Percentiles rank a stretch among this genome's conserved stretches.
Conservation (phyloP, 495 filamentous ascomycete species). For the Podospora fimiseda region DNA sequence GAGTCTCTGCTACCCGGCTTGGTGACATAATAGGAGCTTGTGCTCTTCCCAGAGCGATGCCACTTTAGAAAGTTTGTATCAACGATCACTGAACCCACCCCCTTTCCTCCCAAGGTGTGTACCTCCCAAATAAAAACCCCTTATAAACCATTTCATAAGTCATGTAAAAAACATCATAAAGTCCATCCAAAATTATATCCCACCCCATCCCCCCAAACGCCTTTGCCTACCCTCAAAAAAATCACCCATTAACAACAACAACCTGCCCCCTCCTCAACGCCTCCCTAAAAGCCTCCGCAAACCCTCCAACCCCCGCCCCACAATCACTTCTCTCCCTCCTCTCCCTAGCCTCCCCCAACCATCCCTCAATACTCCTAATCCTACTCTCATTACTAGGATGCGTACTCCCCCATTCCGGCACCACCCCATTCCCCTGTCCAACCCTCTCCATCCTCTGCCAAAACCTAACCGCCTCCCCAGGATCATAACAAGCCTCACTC, state of each 20-base stretch:
- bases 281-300: slow-evolving; percentile 15
- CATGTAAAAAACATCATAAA: no score
- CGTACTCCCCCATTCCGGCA: slow-evolving; percentile 77
- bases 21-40: no score
- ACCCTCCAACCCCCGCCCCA: slow-evolving; percentile 27
- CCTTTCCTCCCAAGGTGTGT: no score
- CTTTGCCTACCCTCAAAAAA: neutral
- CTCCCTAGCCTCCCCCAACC: slow-evolving; percentile 53
- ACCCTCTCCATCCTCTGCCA: slow-evolving; percentile 71
- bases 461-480: slow-evolving; percentile 61
- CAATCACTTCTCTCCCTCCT: slow-evolving; percentile 50
- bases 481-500: slow-evolving; percentile 59
- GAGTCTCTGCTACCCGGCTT: no score
- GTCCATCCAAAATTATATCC: no score
- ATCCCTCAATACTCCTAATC: slow-evolving; percentile 62
- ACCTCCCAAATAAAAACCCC: no score
- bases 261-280: slow-evolving; percentile 3
- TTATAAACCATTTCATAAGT: no score
- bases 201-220: neutral
- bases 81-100: no score
- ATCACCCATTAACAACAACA: slow-evolving; percentile 7
- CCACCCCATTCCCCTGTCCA: slow-evolving; percentile 36
- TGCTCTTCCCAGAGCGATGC: no score
- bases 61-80: no score
- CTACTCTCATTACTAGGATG: slow-evolving; percentile 73